Base-by-base conservation (phyloP, 2,329 filamentous ascomycete species). In the Leptodontidium sp. region DNA sequence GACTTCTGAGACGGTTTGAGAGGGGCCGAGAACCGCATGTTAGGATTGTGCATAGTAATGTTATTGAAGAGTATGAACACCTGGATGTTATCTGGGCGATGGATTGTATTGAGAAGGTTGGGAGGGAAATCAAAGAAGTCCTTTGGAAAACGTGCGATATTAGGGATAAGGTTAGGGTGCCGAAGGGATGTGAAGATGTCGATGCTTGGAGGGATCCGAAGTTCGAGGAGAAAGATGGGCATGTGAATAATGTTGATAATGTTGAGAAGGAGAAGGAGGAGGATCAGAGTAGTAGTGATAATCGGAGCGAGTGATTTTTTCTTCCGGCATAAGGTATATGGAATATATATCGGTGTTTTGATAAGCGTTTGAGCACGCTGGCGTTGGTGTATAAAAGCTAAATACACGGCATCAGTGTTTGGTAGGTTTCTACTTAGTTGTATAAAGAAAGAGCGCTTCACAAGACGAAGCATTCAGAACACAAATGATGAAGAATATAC, bases 1-100 rank as follows among this genome's bases (percentile, higher is more conserved):
- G 90, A 65, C 83, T 98, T 9, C 82, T 98, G 2, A 84, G 87
- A 24, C 86, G 95, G 1, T 92, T 98, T 72, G 86, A 92, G 75
- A 86, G 87, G 52, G 92, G 91, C 0, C 85, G 92, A 32, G 95
- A 98, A 79, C 95, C 95, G 1, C 85, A 93, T 76, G 93, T 97
- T 9, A 84, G 86, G 49, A 82, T 98, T 5, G 92, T 97, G 4
- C 92, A 97, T 80, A 87, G 87, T 71, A 97, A 93, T 77, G 84
- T 97, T 26, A 91, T 98, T 53, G 89, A 93, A 2, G 93, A 91
- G 58, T 97, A 97, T 78, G 95, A 98, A 81, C 95, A 98, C 80
- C 85, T 98, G 4, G 95, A 98, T 80, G 93, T 98, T 1, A 89
- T 98, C 47, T 98, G 95, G 95, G 94, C 94, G 0, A 93, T 98